A percentile compares a stretch with the other conserved stretches of the same genome.
Evolutionary conservation across 2,329 filamentous ascomycete genomes (phyloP).

Genomic region (Camillea tinctor): DNA sequence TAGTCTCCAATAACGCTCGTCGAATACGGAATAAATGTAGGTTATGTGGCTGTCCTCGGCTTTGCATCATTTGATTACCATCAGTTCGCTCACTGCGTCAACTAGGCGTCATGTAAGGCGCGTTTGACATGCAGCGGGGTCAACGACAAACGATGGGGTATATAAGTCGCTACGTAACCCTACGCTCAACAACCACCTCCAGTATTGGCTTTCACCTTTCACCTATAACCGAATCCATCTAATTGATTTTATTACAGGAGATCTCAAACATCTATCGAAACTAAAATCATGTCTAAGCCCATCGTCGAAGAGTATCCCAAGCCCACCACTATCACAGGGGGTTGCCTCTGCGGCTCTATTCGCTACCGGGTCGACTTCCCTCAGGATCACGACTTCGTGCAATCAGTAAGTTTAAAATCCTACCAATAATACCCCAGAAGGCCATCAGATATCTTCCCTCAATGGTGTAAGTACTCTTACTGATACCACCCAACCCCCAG

Average conservation of each 20-base stretch:
- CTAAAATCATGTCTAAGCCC: conserved; percentile 9
- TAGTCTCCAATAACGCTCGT: background rate
- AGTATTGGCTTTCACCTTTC: background rate
- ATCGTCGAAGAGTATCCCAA: conserved; percentile 25
- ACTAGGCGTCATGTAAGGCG: conserved; percentile 10
- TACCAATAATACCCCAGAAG: background rate
- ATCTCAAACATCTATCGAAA: background rate
- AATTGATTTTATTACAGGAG: background rate
- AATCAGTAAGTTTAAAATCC: conserved; percentile 14
- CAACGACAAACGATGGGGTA: conserved; percentile 1
- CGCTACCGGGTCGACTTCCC: conserved; percentile 50
- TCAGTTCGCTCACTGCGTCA: conserved; percentile 7
- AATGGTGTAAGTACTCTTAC: too few species aligned
- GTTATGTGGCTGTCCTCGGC: background rate
- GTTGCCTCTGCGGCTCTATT: conserved; percentile 51
- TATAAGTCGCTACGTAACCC: too few species aligned
- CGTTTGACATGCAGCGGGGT: conserved; percentile 20
- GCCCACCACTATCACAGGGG: conserved; percentile 41
- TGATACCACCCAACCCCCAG: conserved; percentile 23
- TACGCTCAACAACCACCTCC: background rate
- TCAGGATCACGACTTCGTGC: conserved; percentile 42
- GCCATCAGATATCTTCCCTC: too few species aligned
- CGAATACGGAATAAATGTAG: background rate
- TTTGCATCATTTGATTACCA: background rate
- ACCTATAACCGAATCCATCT: background rate